phyloP scores from a whole-genome alignment of 2,329 filamentous ascomycete species.

The Pseudophaeomoniella oleicola region DNA sequence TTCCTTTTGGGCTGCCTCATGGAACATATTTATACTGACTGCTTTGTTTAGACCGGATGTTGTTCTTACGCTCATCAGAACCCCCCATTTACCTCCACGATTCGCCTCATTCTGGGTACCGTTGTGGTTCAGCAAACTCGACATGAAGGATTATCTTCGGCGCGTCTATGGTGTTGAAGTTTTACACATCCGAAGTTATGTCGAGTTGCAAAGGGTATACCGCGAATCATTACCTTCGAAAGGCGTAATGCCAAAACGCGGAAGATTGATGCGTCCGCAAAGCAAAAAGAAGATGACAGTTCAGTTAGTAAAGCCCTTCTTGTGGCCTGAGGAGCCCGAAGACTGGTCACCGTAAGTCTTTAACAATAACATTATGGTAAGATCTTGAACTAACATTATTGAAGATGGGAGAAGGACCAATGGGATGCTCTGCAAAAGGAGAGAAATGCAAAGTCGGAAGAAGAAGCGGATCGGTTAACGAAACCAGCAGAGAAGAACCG shows the following conservation, averaged over 20 bases:
- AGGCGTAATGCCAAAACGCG: slow-evolving; percentile 15
- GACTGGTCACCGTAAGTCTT: slow-evolving; percentile 45
- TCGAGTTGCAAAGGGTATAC: slow-evolving; percentile 54
- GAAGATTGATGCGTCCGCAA: slow-evolving; percentile 54
- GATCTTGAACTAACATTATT: slow-evolving; percentile 7
- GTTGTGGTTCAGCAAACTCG: slow-evolving; percentile 86
- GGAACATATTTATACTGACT: not conserved
- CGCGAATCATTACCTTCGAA: slow-evolving; percentile 16
- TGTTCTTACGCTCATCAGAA: slow-evolving; percentile 63
- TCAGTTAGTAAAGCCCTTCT: slow-evolving; percentile 74
- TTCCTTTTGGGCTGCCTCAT: too few relatives aligned
- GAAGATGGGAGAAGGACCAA: slow-evolving; percentile 48
- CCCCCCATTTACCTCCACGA: slow-evolving; percentile 56
- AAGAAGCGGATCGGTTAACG: slow-evolving; percentile 19
- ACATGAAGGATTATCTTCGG: slow-evolving; percentile 87
- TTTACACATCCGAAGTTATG: slow-evolving; percentile 60
- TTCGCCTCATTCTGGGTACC: slow-evolving; percentile 86
- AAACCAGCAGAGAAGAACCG: slow-evolving; percentile 27
- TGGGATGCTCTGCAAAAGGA: slow-evolving; percentile 39
- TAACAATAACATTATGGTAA: slow-evolving; percentile 7
- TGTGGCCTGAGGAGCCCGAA: slow-evolving; percentile 61
- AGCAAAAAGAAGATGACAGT: slow-evolving; percentile 88
- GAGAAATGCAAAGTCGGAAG: slow-evolving; percentile 24
- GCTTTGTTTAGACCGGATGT: slow-evolving; percentile 54
- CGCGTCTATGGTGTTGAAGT: slow-evolving; percentile 68